Conservation (phyloP, 371 early-diverging fungal species). For the Haplosporangium sp. region DNA sequence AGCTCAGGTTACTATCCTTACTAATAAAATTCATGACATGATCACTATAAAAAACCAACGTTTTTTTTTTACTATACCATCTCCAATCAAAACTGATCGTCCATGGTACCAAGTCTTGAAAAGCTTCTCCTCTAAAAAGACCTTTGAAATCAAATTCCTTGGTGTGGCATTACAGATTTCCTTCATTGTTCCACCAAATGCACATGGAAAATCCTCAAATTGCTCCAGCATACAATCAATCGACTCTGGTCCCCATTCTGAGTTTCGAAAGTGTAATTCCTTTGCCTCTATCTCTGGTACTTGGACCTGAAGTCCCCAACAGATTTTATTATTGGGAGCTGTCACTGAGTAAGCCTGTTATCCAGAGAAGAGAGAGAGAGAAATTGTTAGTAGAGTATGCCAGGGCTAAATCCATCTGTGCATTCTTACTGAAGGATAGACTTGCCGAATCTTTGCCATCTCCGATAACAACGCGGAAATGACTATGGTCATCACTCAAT, state of each 20-base stretch:
- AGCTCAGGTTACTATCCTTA: no score
- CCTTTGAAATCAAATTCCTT: not conserved
- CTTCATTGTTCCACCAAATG: conserved; percentile 7
- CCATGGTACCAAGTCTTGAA: conserved; percentile 2
- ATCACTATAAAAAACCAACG: no score
- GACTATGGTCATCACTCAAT: conserved; percentile 6
- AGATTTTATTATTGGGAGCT: conserved; percentile 20
- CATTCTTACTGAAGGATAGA: not conserved
- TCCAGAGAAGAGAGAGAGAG: not conserved
- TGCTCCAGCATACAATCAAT: conserved; percentile 22
- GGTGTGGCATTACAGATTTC: not conserved
- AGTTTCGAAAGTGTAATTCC: conserved; percentile 16
- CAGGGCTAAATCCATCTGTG: no score
- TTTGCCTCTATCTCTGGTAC: conserved; percentile 4
- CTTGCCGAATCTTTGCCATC: conserved; percentile 4
- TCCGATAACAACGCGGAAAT: conserved; percentile 10
- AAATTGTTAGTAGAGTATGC: not conserved
- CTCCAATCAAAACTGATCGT: conserved; percentile 1
- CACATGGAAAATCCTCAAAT: conserved; percentile 7
- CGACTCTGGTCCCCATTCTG: conserved; percentile 42
- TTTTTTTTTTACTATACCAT: not conserved
- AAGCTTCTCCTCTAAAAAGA: not conserved
- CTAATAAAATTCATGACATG: no score
- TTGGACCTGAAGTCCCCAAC: conserved; percentile 24
- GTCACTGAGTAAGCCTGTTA: conserved; percentile 4